A percentile compares a stretch with the other conserved stretches of the same genome.
These are phyloP conservation scores for Trypanosoma melophagium DNA, from an alignment of 208 protist species.

Conservation along the genomic window DNA sequence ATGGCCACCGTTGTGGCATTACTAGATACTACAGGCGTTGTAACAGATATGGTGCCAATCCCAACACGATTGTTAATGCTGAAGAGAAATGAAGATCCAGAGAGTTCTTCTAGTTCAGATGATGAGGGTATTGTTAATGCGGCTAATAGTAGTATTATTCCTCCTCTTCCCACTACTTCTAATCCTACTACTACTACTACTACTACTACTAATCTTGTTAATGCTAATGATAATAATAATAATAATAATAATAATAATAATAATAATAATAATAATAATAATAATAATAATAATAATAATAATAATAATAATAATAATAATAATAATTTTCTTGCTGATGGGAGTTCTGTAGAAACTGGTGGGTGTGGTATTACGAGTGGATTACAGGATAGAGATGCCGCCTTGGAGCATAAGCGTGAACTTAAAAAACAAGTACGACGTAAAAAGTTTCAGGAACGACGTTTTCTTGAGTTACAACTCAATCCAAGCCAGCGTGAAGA, in stretches of 20 bases:
- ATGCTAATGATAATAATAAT: background rate
- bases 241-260: slow-evolving; percentile 3
- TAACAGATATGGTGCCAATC: slow-evolving; percentile 89
- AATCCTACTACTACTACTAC: background rate
- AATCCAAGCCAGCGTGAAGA: slow-evolving; percentile 50
- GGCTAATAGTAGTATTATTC: background rate
- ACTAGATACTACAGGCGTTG: slow-evolving; percentile 79
- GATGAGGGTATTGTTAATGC: slow-evolving; percentile 30
- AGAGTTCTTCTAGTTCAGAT: slow-evolving; percentile 55
- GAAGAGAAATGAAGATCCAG: slow-evolving; percentile 25
- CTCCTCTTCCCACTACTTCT: background rate
- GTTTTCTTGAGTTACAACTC: slow-evolving; percentile 73
- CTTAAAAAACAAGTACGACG: slow-evolving; percentile 64
- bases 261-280: too few species aligned
- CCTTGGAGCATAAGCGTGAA: slow-evolving; percentile 55
- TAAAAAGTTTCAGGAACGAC: slow-evolving; percentile 79
- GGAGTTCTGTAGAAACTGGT: background rate
- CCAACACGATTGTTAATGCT: slow-evolving; percentile 73
- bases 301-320: slow-evolving; percentile 2
- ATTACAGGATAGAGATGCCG: background rate
- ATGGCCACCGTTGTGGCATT: slow-evolving; percentile 85
- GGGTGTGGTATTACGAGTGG: background rate
- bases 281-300: background rate
- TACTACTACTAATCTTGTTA: background rate
- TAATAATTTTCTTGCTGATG: background rate